Base-by-base conservation (phyloP, 768 basidiomycete genomes). In the Leucosporidium scottii region DNA sequence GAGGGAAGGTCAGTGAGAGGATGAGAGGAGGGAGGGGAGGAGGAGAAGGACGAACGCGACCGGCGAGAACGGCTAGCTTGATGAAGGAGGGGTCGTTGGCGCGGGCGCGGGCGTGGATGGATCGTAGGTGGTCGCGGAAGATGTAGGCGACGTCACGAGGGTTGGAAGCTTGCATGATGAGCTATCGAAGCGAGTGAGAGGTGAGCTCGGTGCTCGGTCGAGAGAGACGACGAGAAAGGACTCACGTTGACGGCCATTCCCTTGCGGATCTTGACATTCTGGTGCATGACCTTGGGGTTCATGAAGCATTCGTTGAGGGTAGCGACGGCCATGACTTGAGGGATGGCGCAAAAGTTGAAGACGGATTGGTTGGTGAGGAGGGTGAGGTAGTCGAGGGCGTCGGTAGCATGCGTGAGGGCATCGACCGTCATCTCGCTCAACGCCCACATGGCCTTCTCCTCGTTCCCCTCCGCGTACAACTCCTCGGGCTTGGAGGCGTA, bases 301-400 rank as follows among this genome's bases (percentile, higher is more conserved):
- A 91, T 93, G 81, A 93, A 97, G 78, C 92, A 94, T 56, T 90
- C 78, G 59, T 87, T 85, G 27, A 99, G 83, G 12, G 94, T 98
- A 15, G 94, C 93, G 71, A 99, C 87, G 0, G 94, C 93, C 93
- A 98, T 97, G 18, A 87, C 84, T 23, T 87, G 89, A 9, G 94
- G 94, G 66, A 98, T 89, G 0, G 94, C 91, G 73, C 90, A 92
- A 79, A 98, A 97, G 76, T 90, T 90, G 83, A 98, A 98, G 25
- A 96, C 86, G 65, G 83, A 88, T 80, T 97, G 93, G 79, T 90
- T 93, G 78, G 85, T 87, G 75, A 97, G 81, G 55, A 96, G 78
- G 50, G 84, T 82, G 71, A 98, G 83, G 78, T 97, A 98, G 77
- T 98, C 94, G 75, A 99, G 80, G 23, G 89, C 82, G 76, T 94